Conservation (phyloP, 2,329 filamentous ascomycete genomes). For the Hypoxylon sp. region DNA sequence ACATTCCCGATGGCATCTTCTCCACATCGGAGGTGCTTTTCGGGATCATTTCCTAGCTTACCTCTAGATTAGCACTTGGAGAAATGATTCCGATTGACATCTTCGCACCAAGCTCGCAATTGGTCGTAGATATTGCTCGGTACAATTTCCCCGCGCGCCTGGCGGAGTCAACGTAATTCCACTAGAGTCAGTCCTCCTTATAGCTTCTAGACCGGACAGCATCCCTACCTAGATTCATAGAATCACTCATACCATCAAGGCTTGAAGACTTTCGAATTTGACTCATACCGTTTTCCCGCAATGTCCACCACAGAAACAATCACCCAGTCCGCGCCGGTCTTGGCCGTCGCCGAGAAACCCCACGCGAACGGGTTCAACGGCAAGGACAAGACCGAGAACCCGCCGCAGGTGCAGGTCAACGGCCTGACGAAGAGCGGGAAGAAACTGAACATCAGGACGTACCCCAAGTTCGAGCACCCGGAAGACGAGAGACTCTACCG, state of each 20-base stretch:
- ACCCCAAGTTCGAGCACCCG: constrained; percentile 60
- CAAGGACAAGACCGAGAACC: constrained; percentile 33
- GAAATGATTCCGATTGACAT: constrained; percentile 17
- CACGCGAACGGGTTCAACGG: constrained; percentile 28
- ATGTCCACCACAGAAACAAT: constrained; percentile 35
- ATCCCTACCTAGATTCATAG: background rate
- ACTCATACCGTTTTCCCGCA: no score
- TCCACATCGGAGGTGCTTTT: constrained; percentile 22
- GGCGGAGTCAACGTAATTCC: constrained; percentile 17
- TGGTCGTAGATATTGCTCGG: constrained; percentile 25
- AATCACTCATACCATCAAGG: background rate
- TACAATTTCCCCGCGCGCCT: constrained; percentile 34
- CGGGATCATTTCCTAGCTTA: constrained; percentile 15
- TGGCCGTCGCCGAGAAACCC: constrained; percentile 12
- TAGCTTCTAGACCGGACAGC: background rate
- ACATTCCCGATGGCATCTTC: constrained; percentile 15
- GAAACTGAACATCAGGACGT: constrained; percentile 46
- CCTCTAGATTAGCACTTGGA: constrained; percentile 26
- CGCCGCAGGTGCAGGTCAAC: constrained; percentile 45
- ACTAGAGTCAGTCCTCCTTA: background rate
- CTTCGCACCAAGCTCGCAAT: constrained; percentile 20
- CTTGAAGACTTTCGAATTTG: background rate
- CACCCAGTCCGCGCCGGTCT: constrained; percentile 15
- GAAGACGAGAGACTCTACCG: constrained; percentile 68
- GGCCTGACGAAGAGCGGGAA: constrained; percentile 49